Conservation (phyloP, 345 rosid species). For the Corymbia maculata region DNA sequence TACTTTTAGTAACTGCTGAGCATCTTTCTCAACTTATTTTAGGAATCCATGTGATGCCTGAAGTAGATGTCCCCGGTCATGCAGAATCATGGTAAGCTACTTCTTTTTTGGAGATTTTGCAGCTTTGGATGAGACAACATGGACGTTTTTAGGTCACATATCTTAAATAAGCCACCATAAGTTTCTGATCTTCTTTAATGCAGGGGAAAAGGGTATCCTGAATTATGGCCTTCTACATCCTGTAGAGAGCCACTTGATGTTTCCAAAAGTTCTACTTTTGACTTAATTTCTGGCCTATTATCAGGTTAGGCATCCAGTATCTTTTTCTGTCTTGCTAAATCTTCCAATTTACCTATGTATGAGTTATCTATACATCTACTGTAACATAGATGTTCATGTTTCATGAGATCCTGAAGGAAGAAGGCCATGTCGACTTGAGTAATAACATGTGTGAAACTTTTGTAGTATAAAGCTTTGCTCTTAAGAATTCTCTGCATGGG, state of each 20-base stretch:
- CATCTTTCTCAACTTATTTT: slow-evolving; percentile 9
- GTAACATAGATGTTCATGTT: neutral
- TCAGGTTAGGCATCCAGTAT: slow-evolving; percentile 33
- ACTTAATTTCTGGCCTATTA: slow-evolving; percentile 74
- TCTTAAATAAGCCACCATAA: neutral
- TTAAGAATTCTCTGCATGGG: neutral
- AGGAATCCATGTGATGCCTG: slow-evolving; percentile 96
- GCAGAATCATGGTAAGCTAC: slow-evolving; percentile 78
- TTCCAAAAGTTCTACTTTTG: slow-evolving; percentile 68
- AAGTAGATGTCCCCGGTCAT: slow-evolving; percentile 96
- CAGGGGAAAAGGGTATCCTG: slow-evolving; percentile 95
- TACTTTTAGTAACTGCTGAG: neutral
- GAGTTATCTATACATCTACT: neutral
- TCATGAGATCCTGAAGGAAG: neutral
- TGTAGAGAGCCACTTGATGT: slow-evolving; percentile 98
- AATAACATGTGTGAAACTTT: neutral
- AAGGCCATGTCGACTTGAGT: neutral
- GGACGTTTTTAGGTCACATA: neutral
- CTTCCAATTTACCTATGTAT: neutral
- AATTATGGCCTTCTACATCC: slow-evolving; percentile 83
- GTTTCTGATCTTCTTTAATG: slow-evolving; percentile 15
- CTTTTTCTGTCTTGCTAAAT: neutral
- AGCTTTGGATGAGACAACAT: neutral
- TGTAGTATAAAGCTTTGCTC: neutral
- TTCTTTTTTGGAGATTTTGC: neutral